Percentiles rank a stretch among this genome's conserved stretches.
Evolutionary conservation across 2,329 filamentous ascomycete genomes (phyloP).

Genomic region (Aspergillus vadensis): DNA sequence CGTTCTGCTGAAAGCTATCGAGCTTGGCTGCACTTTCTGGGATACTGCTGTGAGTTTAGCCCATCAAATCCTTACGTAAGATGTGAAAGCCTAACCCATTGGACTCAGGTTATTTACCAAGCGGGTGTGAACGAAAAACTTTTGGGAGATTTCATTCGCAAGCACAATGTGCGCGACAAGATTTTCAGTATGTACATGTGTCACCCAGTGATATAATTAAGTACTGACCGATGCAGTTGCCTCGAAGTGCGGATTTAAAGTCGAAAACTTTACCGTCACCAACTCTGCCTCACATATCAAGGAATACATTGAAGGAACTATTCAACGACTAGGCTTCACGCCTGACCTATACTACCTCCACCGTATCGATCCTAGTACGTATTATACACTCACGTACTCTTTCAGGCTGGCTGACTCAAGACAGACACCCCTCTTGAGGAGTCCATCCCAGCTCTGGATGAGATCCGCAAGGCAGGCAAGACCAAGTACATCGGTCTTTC

Average conservation of each 20-base stretch:
- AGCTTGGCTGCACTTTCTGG: constrained; percentile 51
- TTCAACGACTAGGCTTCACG: constrained; percentile 51
- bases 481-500: constrained; percentile 54
- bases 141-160: constrained; percentile 53
- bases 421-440: constrained; percentile 50
- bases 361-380: constrained; percentile 49
- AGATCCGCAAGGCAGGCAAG: constrained; percentile 50
- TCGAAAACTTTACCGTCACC: constrained; percentile 39
- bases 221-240: constrained; percentile 39
- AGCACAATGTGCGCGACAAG: constrained; percentile 54
- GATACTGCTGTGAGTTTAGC: constrained; percentile 46
- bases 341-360: constrained; percentile 52
- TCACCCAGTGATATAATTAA: background rate
- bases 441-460: constrained; percentile 51
- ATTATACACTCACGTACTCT: rapidly evolving
- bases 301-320: constrained; percentile 53
- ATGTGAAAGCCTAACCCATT: background rate
- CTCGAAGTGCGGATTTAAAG: constrained; percentile 52
- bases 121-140: constrained; percentile 55
- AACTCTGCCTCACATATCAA: constrained; percentile 52
- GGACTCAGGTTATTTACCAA: constrained; percentile 47
- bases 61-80: no score
- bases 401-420: background rate
- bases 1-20: constrained; percentile 53
- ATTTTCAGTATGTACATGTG: constrained; percentile 45